phyloP scores from a whole-genome alignment of 768 basidiomycete genomes.

The Termitomyces eurrhizus region DNA sequence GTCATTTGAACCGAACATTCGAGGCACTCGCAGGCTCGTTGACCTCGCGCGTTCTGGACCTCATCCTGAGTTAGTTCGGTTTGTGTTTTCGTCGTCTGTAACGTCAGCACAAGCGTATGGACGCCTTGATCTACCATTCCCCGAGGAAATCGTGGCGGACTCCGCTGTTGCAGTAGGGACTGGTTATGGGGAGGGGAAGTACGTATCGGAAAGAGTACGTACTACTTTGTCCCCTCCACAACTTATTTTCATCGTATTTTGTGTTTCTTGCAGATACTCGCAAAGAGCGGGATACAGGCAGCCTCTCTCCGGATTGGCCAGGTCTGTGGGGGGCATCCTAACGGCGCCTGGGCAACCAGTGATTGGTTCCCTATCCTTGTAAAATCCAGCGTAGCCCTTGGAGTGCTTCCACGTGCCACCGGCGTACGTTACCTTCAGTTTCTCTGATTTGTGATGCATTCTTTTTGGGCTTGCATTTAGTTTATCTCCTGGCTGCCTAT shows the following conservation, averaged over 20 bases:
- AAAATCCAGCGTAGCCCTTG: constrained; percentile 27
- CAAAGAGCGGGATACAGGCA: constrained; percentile 30
- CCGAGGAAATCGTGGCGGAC: constrained; percentile 30
- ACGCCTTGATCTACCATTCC: constrained; percentile 22
- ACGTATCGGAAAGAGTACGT: constrained; percentile 34
- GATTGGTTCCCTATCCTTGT: constrained; percentile 48
- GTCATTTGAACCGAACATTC: too few relatives aligned
- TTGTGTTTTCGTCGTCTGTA: too few relatives aligned
- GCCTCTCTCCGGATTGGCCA: constrained; percentile 43
- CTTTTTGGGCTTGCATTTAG: constrained; percentile 18
- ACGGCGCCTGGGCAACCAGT: constrained; percentile 38
- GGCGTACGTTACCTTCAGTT: constrained; percentile 25
- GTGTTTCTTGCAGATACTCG: constrained; percentile 26
- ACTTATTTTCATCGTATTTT: background rate
- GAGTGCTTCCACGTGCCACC: constrained; percentile 21
- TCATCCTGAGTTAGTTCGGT: too few relatives aligned
- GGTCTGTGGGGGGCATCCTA: constrained; percentile 32
- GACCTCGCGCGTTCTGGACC: too few relatives aligned
- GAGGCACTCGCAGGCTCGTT: too few relatives aligned
- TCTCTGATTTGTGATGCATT: too few relatives aligned
- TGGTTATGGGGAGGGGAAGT: constrained; percentile 48
- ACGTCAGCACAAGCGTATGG: too few relatives aligned
- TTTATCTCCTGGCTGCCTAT: constrained; percentile 39
- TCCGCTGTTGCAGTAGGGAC: constrained; percentile 28
- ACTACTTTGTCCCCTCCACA: background rate